phyloP scores from a whole-genome alignment of 306 rosid species.

The Quercus alba region DNA sequence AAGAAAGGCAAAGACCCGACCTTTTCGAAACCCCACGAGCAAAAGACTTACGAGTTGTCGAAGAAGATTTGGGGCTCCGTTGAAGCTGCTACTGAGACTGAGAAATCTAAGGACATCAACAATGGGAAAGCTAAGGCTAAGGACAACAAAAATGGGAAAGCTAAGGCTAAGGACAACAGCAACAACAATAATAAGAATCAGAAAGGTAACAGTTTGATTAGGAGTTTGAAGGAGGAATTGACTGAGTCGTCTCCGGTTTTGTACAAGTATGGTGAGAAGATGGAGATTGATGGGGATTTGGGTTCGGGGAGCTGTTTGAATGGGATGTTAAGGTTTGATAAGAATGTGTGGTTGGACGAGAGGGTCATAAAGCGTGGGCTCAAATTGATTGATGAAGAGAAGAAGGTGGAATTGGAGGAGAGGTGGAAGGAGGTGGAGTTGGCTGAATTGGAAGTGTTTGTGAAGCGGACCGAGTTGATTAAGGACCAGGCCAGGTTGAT shows the following conservation, averaged over 20 bases:
- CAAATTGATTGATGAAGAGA: constrained; percentile 29
- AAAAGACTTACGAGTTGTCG: constrained; percentile 38
- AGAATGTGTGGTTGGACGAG: constrained; percentile 26
- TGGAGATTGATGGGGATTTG: neutral
- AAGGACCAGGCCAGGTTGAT: constrained; percentile 35
- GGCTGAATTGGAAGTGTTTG: constrained; percentile 50
- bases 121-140: constrained; percentile 13
- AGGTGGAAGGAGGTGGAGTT: constrained; percentile 45
- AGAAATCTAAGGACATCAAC: constrained; percentile 1
- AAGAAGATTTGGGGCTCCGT: constrained; percentile 51
- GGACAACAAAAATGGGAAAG: constrained; percentile 1
- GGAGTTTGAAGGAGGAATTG: constrained; percentile 3
- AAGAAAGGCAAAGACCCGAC: constrained; percentile 32
- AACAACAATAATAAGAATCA: neutral
- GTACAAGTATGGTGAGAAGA: constrained; percentile 15
- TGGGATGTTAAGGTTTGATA: constrained; percentile 26
- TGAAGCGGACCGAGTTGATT: constrained; percentile 26
- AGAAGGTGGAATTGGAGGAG: constrained; percentile 44
- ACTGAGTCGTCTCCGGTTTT: neutral
- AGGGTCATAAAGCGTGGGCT: constrained; percentile 32
- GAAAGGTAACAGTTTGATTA: constrained; percentile 21
- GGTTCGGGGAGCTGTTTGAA: neutral
- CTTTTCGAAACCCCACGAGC: constrained; percentile 38
- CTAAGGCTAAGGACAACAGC: too few species aligned
- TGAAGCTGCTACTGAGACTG: constrained; percentile 11